phyloP scores from a whole-genome alignment of 2,329 filamentous ascomycete species.

The Xylariaceae sp. region DNA sequence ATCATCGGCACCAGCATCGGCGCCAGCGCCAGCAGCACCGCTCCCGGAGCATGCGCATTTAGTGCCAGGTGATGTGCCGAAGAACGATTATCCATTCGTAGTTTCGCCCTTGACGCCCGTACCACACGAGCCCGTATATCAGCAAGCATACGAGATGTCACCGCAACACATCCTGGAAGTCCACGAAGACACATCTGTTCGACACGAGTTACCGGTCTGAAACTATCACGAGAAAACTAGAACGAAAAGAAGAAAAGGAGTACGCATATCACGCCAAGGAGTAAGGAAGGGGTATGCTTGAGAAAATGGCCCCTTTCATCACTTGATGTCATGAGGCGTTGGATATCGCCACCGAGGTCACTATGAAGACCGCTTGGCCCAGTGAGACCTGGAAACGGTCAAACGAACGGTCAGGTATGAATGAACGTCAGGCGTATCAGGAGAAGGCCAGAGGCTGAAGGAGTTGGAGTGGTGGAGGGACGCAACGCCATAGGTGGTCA shows the following conservation, averaged over 20 bases:
- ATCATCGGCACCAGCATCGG: background rate
- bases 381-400: background rate
- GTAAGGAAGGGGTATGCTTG: no score
- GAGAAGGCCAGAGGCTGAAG: background rate
- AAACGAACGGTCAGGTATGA: background rate
- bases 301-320: no score
- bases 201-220: conserved; percentile 13
- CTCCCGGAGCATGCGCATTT: no score
- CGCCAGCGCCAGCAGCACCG: background rate
- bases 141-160: conserved; percentile 11
- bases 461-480: background rate
- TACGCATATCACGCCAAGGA: no score
- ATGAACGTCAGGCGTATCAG: background rate
- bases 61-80: no score
- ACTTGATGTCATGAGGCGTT: background rate
- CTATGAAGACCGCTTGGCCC: background rate
- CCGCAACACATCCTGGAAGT: conserved; percentile 15
- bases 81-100: no score
- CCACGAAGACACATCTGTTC: conserved; percentile 8
- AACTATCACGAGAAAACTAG: background rate
- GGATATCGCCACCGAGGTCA: background rate
- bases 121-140: no score
- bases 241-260: no score
- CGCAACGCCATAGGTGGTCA: background rate
- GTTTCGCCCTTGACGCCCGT: no score